Conservation (phyloP, 129 eudicot species). For the Pseudognaphalium luteoalbum region DNA sequence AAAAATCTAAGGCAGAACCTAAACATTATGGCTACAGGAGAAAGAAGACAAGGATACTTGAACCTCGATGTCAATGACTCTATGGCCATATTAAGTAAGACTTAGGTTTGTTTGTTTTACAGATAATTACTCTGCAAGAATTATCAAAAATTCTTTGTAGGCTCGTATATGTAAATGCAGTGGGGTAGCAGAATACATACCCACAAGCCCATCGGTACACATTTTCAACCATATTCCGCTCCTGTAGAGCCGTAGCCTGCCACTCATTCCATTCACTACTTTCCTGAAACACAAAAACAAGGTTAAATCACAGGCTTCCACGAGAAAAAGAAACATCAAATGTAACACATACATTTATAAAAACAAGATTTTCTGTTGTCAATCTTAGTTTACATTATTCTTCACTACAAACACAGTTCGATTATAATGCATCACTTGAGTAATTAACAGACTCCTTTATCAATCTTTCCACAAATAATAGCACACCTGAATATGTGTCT, state of each 20-base stretch:
- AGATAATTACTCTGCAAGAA: neutral
- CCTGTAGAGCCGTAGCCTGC: constrained; percentile 71
- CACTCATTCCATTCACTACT: constrained; percentile 77
- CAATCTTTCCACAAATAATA: neutral
- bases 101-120: neutral
- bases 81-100: neutral
- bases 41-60: constrained; percentile 1
- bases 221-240: constrained; percentile 74
- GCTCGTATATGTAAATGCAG: neutral
- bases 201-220: constrained; percentile 97
- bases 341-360: neutral
- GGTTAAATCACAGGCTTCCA: constrained; percentile 3
- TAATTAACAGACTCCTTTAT: neutral
- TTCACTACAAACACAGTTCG: neutral
- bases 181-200: constrained; percentile 43
- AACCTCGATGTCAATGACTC: neutral
- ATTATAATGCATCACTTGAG: neutral
- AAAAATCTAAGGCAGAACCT: neutral
- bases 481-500: constrained; percentile 65
- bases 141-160: neutral
- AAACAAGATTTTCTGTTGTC: neutral
- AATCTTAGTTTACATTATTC: neutral
- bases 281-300: constrained; percentile 44
- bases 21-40: neutral
- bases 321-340: neutral